Evolutionary conservation across 148 eudicot genomes (phyloP), one percentile per base, ranked within the genome.

Genomic region (Pharnaceum exiguum): DNA sequence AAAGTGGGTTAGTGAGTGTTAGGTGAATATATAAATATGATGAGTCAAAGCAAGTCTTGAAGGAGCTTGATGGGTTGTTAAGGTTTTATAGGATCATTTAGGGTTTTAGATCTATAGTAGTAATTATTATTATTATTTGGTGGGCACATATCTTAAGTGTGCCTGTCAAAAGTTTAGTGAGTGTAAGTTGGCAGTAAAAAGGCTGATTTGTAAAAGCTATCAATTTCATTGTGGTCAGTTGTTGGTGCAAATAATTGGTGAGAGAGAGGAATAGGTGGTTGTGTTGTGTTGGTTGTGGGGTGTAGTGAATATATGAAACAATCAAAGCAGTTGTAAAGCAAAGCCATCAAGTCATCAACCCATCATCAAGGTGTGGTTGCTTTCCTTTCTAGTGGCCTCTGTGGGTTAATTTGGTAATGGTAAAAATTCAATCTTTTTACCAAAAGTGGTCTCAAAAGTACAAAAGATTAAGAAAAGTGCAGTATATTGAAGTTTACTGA

Each of bases 211-310:
- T 51, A 22, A 72, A 67, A 67, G 53, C 63, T 48, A 17, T 72
- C 68, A 54, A 55, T 62, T 68, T 36, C 50, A 39, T 62, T 37
- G 9, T 48, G 58, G 56, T 56, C 43, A 52, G 48, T 46, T 42
- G 40, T 72, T 66, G 63, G 53, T 54, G 55, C 58, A 67, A 67
- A 73, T 73, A 33, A 73, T 62, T 73, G 77, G 72, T 48, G 69
- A 62, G 77, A 67, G 72, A 55, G 55, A 51, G 54, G 58, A 64
- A 19, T 26, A 32, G 32, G 22, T 11, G 5, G 30, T 2, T 53
- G 17, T 43, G 1, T 4, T 17, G 48, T 30, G 56, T 5, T 21
- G 43, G 44, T 17, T 49, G 48, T 58, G 30, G 60, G 53, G n/a
- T 66, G 68, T 55, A 48, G 10, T 27, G 12, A 52, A 9, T 32